Conservation (phyloP, 495 filamentous ascomycete genomes). For the Aspergillus nanangensis region DNA sequence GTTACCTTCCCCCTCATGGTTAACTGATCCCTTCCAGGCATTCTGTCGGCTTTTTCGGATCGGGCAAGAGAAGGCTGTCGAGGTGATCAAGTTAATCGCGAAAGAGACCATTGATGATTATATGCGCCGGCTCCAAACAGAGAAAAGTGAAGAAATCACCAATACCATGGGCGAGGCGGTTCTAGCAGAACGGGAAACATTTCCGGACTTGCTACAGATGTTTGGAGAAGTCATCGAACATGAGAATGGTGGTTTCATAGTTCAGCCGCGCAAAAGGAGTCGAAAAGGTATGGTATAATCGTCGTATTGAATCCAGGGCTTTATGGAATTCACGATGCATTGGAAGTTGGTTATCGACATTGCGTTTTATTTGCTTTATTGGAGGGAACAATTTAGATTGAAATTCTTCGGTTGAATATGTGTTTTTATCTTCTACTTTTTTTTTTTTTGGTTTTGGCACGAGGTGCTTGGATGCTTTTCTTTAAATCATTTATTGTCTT, state of each 20-base stretch:
- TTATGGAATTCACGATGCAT: too few relatives aligned
- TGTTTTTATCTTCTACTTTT: neutral
- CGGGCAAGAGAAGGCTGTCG: conserved; percentile 52
- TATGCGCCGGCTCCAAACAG: conserved; percentile 36
- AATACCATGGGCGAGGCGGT: conserved; percentile 21
- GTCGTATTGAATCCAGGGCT: too few relatives aligned
- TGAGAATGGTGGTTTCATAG: neutral
- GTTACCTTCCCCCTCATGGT: neutral
- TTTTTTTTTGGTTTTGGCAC: neutral
- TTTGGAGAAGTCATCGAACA: conserved; percentile 12
- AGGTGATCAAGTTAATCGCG: conserved; percentile 48
- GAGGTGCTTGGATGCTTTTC: neutral
- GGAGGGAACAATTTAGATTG: too few relatives aligned
- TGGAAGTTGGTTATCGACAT: too few relatives aligned
- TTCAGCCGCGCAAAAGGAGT: neutral
- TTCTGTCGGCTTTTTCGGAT: conserved; percentile 61
- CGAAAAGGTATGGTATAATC: neutral
- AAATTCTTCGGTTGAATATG: neutral
- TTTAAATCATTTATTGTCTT: neutral
- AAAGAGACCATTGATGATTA: conserved; percentile 47
- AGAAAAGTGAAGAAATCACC: conserved; percentile 22
- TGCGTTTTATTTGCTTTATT: too few relatives aligned
- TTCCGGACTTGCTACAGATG: conserved; percentile 8
- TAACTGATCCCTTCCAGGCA: conserved; percentile 48
- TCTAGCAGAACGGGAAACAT: conserved; percentile 3